phyloP scores from a whole-genome alignment of 768 basidiomycete species.

The Plicaturopsis crispa region DNA sequence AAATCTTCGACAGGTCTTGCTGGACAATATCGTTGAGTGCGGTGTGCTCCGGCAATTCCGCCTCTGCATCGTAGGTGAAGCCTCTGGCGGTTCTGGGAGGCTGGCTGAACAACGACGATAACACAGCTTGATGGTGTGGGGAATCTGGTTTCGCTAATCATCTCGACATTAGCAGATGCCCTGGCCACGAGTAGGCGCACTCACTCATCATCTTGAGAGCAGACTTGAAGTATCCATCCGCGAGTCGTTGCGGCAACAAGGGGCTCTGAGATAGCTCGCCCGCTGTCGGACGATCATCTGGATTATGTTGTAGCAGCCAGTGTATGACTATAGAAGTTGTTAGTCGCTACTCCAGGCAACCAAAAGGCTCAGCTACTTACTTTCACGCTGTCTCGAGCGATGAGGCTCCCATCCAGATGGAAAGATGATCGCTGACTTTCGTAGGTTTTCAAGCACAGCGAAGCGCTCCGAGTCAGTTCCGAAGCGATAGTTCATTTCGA shows the following conservation, averaged over 20 bases:
- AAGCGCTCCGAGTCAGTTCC: conserved; percentile 79
- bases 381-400: conserved; percentile 57
- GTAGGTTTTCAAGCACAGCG: conserved; percentile 70
- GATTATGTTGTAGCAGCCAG: conserved; percentile 77
- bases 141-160: conserved; percentile 76
- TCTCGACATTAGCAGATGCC: too few relatives aligned
- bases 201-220: conserved; percentile 69
- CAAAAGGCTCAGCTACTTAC: conserved; percentile 30
- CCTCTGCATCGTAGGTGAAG: conserved; percentile 69
- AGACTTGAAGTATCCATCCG: conserved; percentile 83
- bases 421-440: conserved; percentile 68
- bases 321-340: conserved; percentile 53
- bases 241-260: conserved; percentile 66
- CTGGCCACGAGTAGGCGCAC: too few relatives aligned
- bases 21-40: conserved; percentile 69
- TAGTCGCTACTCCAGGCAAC: background rate
- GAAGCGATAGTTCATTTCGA: conserved; percentile 92
- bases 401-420: conserved; percentile 66
- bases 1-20: conserved; percentile 69
- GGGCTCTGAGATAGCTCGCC: conserved; percentile 77
- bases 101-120: conserved; percentile 74
- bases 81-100: conserved; percentile 55
- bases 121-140: conserved; percentile 69
- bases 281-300: conserved; percentile 69
- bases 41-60: conserved; percentile 61